A percentile compares a stretch with the other conserved stretches of the same genome.
Conservation (phyloP, 139 green algal species). For the Axilococcus clingmanii region DNA sequence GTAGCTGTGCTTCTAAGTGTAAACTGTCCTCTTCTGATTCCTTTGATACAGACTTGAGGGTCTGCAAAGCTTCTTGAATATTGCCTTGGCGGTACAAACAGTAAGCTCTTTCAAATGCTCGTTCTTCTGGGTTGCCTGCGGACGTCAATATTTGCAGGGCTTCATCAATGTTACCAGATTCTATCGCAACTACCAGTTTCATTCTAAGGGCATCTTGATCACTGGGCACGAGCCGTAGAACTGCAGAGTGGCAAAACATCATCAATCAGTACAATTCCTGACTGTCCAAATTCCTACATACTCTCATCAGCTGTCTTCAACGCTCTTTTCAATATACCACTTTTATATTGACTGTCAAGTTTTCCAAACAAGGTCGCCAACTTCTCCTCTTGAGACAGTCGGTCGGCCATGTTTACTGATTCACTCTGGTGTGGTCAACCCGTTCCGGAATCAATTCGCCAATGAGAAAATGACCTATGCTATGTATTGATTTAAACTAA, state of each 20-base stretch:
- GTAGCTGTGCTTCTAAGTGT: slow-evolving; percentile 74
- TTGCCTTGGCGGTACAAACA: slow-evolving; percentile 66
- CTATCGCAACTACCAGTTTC: slow-evolving; percentile 56
- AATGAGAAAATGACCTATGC: too few species aligned
- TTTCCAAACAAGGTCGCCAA: slow-evolving; percentile 37
- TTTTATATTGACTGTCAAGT: slow-evolving; percentile 39
- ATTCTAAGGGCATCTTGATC: slow-evolving; percentile 57
- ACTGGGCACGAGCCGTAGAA: slow-evolving; percentile 45
- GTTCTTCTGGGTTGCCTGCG: slow-evolving; percentile 6
- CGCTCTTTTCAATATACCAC: slow-evolving; percentile 45
- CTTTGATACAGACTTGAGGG: slow-evolving; percentile 7
- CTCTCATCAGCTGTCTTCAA: slow-evolving; percentile 54
- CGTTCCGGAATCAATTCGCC: too few species aligned
- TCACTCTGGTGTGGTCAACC: too few species aligned
- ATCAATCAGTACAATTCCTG: background rate
- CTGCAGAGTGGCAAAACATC: slow-evolving; percentile 30
- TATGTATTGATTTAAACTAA: too few species aligned
- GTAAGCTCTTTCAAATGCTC: slow-evolving; percentile 75
- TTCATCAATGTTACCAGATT: slow-evolving; percentile 44
- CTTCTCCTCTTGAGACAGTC: slow-evolving; percentile 9
- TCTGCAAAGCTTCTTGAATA: slow-evolving; percentile 42
- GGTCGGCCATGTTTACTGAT: too few species aligned
- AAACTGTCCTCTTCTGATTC: slow-evolving; percentile 22
- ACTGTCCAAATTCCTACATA: slow-evolving; percentile 12
- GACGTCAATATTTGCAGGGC: slow-evolving; percentile 27